A percentile compares a stretch with the other conserved stretches of the same genome.
phyloP scores from a whole-genome alignment of 2,329 filamentous ascomycete species.

The Samsoniella hepiali region DNA sequence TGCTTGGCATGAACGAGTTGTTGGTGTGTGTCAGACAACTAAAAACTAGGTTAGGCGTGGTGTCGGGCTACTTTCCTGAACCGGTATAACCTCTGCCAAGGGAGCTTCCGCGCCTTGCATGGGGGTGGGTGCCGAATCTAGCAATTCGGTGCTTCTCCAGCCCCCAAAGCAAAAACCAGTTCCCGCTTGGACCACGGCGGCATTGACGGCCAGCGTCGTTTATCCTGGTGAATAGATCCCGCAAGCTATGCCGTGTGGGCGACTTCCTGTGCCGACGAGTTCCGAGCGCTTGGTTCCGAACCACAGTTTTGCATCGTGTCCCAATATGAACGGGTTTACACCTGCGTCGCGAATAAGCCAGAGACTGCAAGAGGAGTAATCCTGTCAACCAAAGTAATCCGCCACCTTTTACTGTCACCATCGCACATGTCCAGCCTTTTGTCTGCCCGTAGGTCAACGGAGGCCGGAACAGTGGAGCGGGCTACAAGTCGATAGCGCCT shows the following conservation, averaged over 20 bases:
- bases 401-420: not conserved
- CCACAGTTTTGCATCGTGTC: no score
- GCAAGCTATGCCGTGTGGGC: not conserved
- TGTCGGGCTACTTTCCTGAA: conserved; percentile 3
- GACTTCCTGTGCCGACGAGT: no score
- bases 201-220: not conserved
- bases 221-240: not conserved
- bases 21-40: not conserved
- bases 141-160: conserved; percentile 15
- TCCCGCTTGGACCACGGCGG: not conserved
- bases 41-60: not conserved
- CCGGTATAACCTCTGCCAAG: conserved; percentile 5
- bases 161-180: not conserved
- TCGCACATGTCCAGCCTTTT: not conserved
- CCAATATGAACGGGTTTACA: no score
- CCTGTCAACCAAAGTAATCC: not conserved
- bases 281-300: no score
- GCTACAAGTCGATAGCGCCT: not conserved
- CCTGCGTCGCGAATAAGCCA: not conserved
- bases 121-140: conserved; percentile 5
- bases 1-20: not conserved
- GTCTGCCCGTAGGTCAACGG: not conserved
- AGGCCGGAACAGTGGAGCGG: not conserved
- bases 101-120: not conserved
- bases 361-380: not conserved